Percentiles rank a stretch among this genome's conserved stretches.
Evolutionary conservation across 139 green algal genomes (phyloP).

Genomic region (Chlamydomonas schloesseri): DNA sequence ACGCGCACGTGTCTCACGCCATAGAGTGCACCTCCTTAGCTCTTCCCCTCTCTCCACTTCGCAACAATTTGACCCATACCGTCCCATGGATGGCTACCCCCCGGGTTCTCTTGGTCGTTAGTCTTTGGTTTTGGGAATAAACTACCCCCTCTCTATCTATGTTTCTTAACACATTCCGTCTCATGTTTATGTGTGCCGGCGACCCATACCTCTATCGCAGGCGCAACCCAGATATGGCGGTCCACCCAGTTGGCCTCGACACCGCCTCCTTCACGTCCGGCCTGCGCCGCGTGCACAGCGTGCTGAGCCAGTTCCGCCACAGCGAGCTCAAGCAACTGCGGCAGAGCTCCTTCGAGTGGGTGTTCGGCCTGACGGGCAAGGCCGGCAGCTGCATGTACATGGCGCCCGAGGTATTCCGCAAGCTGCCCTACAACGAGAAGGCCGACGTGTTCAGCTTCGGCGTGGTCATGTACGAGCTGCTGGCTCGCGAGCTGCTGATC

Average conservation of each 20-base stretch:
- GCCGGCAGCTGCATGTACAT: too few relatives aligned
- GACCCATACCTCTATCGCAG: too few relatives aligned
- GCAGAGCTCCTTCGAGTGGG: background rate
- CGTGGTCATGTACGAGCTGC: background rate
- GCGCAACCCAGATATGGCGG: background rate
- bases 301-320: constrained; percentile 10
- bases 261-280: background rate
- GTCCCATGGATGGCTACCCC: too few relatives aligned
- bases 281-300: background rate
- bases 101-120: too few relatives aligned
- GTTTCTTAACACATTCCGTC: too few relatives aligned
- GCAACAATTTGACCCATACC: too few relatives aligned
- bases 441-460: constrained; percentile 8
- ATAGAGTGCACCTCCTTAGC: too few relatives aligned
- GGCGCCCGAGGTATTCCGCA: constrained; percentile 16
- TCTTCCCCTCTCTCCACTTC: too few relatives aligned
- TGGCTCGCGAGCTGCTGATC: background rate
- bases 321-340: constrained; percentile 1
- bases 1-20: too few relatives aligned
- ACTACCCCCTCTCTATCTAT: too few relatives aligned
- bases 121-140: too few relatives aligned
- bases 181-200: too few relatives aligned
- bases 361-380: constrained; percentile 27
- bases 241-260: background rate
- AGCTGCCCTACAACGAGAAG: constrained; percentile 43